Conservation (phyloP, 805 yeast species). For the Candida namnaoensis region DNA sequence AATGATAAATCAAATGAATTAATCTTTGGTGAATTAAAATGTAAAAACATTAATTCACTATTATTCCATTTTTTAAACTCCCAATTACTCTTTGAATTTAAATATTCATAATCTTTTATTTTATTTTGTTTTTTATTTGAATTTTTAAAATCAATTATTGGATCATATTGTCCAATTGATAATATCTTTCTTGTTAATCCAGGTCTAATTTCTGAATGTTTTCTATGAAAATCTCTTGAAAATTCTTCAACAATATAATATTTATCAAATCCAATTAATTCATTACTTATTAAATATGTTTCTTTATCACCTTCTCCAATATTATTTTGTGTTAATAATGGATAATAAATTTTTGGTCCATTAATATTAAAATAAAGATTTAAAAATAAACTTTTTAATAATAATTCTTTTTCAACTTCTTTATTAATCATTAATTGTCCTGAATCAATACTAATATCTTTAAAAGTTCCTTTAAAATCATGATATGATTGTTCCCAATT, state of each 20-base stretch:
- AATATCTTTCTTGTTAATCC: conserved; percentile 14
- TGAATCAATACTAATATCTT: conserved; percentile 51
- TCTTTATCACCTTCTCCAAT: conserved; percentile 66
- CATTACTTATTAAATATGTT: conserved; percentile 52
- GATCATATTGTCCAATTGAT: conserved; percentile 30
- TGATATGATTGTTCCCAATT: conserved; percentile 13
- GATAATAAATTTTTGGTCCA: conserved; percentile 54
- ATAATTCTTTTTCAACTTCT: conserved; percentile 38
- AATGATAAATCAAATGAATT: conserved; percentile 4
- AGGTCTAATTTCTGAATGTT: conserved; percentile 6
- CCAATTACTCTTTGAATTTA: conserved; percentile 6
- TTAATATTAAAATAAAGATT: conserved; percentile 46
- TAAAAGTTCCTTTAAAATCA: conserved; percentile 44
- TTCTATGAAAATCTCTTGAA: conserved; percentile 7
- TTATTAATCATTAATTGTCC: conserved; percentile 52
- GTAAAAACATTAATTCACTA: conserved; percentile 8
- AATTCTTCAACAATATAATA: conserved; percentile 32
- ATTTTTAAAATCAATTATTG: conserved; percentile 10
- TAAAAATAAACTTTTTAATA: too few species aligned
- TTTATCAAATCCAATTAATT: conserved; percentile 31
- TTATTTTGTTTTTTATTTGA: background rate
- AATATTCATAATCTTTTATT: conserved; percentile 1
- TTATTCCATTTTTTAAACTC: conserved; percentile 7
- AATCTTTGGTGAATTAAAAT: conserved; percentile 10
- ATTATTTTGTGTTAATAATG: conserved; percentile 51